Evolutionary conservation across 495 filamentous ascomycete genomes (phyloP).

Genomic region (Bombardia bombarda): DNA sequence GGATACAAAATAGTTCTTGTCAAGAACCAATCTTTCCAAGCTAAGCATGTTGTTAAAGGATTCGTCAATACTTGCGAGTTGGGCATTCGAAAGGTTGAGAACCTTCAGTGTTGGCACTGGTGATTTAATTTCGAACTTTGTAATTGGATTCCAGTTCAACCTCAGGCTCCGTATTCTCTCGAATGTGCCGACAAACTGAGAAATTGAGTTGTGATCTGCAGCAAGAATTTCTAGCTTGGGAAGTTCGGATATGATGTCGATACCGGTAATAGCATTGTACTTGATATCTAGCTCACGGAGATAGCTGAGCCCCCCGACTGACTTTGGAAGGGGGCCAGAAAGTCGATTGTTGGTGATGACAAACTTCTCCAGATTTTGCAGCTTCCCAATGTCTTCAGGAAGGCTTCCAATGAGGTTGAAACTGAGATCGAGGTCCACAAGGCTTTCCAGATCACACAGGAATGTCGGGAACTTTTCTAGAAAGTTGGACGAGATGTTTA

Average conservation of each 20-base stretch:
- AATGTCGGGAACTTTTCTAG: constrained; percentile 78
- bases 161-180: constrained; percentile 73
- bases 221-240: constrained; percentile 81
- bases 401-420: constrained; percentile 82
- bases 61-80: constrained; percentile 78
- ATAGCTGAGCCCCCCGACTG: constrained; percentile 61
- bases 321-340: constrained; percentile 59
- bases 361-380: constrained; percentile 75
- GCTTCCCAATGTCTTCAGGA: constrained; percentile 65
- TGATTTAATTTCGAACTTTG: constrained; percentile 74
- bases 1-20: constrained; percentile 92
- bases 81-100: constrained; percentile 79
- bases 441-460: constrained; percentile 67
- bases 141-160: constrained; percentile 88
- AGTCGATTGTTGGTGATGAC: constrained; percentile 94
- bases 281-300: constrained; percentile 89
- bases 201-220: constrained; percentile 84
- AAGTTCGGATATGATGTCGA: constrained; percentile 74
- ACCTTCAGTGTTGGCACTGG: constrained; percentile 73
- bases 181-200: constrained; percentile 79
- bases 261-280: constrained; percentile 79
- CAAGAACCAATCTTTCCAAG: constrained; percentile 76
- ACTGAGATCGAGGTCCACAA: constrained; percentile 92
- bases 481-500: constrained; percentile 90
- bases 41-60: constrained; percentile 83